Conservation (phyloP, 2,329 filamentous ascomycete species). For the Lasiodiplodia citricola region DNA sequence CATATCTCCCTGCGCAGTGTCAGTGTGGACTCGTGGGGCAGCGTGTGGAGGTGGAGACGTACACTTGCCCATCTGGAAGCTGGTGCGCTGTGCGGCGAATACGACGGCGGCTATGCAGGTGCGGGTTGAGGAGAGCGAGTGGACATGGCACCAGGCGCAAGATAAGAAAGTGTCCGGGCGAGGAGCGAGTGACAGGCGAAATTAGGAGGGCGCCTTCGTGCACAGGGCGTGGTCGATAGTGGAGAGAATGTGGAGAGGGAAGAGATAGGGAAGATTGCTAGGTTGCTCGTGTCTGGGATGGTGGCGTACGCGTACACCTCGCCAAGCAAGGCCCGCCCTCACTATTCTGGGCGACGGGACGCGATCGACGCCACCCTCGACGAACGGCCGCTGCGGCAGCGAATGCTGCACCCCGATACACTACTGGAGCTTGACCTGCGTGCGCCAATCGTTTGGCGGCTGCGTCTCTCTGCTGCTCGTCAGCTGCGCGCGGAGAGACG, state of each 20-base stretch:
- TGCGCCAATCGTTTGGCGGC: background rate
- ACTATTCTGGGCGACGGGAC: constrained; percentile 17
- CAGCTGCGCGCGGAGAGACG: background rate
- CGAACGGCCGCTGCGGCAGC: constrained; percentile 18
- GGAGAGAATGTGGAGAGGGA: constrained; percentile 25
- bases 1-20: constrained; percentile 67
- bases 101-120: constrained; percentile 17
- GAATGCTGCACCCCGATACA: constrained; percentile 15
- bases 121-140: constrained; percentile 9
- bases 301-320: constrained; percentile 17
- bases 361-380: constrained; percentile 17
- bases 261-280: constrained; percentile 23
- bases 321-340: constrained; percentile 22
- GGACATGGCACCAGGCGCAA: constrained; percentile 28
- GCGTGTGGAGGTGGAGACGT: constrained; percentile 33
- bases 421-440: constrained; percentile 7
- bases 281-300: constrained; percentile 15
- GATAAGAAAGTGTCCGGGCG: background rate
- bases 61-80: constrained; percentile 49
- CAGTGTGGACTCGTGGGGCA: background rate
- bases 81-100: constrained; percentile 12
- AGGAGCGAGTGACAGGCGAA: constrained; percentile 24
- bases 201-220: constrained; percentile 3
- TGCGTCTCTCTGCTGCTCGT: background rate
- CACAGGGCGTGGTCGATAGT: constrained; percentile 8